Base-by-base conservation (phyloP, 2,329 filamentous ascomycete species). In the Ilyonectria destructans region DNA sequence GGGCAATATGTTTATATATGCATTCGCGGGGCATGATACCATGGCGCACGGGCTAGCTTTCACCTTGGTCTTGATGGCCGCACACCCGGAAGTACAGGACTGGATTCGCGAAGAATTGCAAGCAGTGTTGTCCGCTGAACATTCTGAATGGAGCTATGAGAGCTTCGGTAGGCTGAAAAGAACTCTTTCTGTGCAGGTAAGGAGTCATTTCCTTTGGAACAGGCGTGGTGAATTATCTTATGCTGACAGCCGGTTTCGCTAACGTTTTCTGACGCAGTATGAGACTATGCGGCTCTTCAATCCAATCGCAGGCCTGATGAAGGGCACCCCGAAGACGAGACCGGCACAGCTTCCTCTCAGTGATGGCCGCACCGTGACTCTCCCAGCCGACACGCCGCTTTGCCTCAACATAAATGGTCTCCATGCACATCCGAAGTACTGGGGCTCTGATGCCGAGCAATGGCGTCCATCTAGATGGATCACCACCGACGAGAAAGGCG, bases 1-100 rank as follows among this genome's bases (percentile, higher is more conserved):
- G 48, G 46, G 48, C 2, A 51, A 51, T 6, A 31, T 51, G 48
- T 51, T 51, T 13, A 51, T 31, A 23, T 26, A 51, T n/a, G 48
- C 23, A 10, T 51, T 31, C 17, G 23, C 48, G 4, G 13, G 12
- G 7, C 48, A 51, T n/a, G 48, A 51, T 13, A 51, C 23, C 4
- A 31, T 51, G 23, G 23, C 48, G 5, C 48, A 29, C 23, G 48
- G 23, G 9, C 5, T 51, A 6, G 48, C 23, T 29, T 51, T 51
- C 13, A 51, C 48, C 3, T 29, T 51, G 48, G 23, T 31, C 17
- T 6, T 29, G 15, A 6, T 51, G 23, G 23, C 15, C 23, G 48
- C 23, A 15, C 15, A 51, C 23, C 26, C 48, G 4, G 48, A 51
- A 23, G 48, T n/a, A 19, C 15, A 51, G 23, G 23, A 51, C 3